These are phyloP conservation scores for Cardamine chenopodiifolia DNA, from an alignment of 345 rosid genomes.

Conservation along the genomic window DNA sequence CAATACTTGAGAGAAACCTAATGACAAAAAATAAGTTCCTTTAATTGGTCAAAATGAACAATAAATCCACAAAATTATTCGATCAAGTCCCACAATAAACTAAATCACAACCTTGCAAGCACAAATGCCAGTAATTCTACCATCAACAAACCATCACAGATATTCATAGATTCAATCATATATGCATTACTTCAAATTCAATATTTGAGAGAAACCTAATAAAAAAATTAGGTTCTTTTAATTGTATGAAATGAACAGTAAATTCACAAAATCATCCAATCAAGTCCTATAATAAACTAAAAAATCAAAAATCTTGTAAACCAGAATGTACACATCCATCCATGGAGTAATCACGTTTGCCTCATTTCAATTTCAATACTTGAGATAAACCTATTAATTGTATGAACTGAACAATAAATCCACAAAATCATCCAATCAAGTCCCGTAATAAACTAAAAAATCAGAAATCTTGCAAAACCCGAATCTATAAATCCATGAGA, in stretches of 20 bases:
- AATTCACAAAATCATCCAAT: neutral
- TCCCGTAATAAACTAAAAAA: neutral
- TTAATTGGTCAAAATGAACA: neutral
- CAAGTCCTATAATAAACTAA: neutral
- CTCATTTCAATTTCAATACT: neutral
- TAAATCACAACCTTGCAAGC: neutral
- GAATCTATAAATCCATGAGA: too few species aligned
- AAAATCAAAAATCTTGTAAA: neutral
- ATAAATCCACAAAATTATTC: neutral
- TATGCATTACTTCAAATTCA: neutral
- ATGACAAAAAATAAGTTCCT: neutral
- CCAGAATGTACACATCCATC: neutral
- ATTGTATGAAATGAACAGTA: neutral
- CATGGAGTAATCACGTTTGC: neutral
- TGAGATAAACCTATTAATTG: neutral
- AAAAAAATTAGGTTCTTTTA: neutral
- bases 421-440: neutral
- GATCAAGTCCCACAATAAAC: neutral
- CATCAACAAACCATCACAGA: neutral
- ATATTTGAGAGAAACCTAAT: neutral
- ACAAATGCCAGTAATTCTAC: neutral
- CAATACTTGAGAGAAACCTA: neutral
- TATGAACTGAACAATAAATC: neutral
- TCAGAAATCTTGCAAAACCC: too few species aligned
- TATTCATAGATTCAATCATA: neutral